These are phyloP conservation scores for Ogataea glucozyma DNA, from an alignment of 805 yeast species.

Conservation along the genomic window DNA sequence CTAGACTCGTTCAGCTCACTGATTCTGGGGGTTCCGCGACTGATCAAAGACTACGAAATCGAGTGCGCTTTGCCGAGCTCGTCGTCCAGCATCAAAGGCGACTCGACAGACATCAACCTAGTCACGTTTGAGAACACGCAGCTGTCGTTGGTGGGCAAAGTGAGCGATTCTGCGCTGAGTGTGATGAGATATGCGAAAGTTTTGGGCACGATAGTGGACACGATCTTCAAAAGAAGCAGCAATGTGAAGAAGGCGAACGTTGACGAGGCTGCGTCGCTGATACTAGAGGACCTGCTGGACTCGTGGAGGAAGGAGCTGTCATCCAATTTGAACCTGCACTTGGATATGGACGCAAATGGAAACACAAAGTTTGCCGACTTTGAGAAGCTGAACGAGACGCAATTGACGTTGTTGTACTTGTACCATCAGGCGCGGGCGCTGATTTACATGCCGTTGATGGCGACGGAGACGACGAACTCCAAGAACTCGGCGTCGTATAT, in stretches of 20 bases:
- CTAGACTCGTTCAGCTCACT: conserved; percentile 75
- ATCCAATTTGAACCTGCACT: conserved; percentile 50
- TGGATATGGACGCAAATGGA: conserved; percentile 61
- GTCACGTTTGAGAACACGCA: conserved; percentile 59
- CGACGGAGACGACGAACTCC: conserved; percentile 41
- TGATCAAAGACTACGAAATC: conserved; percentile 76
- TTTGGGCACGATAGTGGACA: conserved; percentile 70
- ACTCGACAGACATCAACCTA: conserved; percentile 52
- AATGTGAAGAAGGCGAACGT: conserved; percentile 30
- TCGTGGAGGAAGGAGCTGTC: conserved; percentile 79
- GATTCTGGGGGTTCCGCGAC: conserved; percentile 78
- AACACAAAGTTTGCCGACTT: conserved; percentile 39
- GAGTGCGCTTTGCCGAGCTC: conserved; percentile 76
- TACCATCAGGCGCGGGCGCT: conserved; percentile 64
- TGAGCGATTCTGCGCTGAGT: conserved; percentile 59
- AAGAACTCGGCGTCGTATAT: conserved; percentile 57
- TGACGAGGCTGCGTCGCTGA: conserved; percentile 34
- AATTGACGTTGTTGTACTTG: conserved; percentile 53
- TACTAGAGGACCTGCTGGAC: conserved; percentile 67
- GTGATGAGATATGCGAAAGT: conserved; percentile 71
- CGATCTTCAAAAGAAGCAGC: conserved; percentile 59
- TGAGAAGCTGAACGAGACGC: conserved; percentile 42
- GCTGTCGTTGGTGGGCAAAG: conserved; percentile 69
- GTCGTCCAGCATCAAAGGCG: conserved; percentile 31
- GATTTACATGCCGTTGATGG: conserved; percentile 64